Evolutionary conservation across 345 rosid genomes (phyloP), one percentile per base, ranked within the genome.

Genomic region (Aurinia saxatilis): DNA sequence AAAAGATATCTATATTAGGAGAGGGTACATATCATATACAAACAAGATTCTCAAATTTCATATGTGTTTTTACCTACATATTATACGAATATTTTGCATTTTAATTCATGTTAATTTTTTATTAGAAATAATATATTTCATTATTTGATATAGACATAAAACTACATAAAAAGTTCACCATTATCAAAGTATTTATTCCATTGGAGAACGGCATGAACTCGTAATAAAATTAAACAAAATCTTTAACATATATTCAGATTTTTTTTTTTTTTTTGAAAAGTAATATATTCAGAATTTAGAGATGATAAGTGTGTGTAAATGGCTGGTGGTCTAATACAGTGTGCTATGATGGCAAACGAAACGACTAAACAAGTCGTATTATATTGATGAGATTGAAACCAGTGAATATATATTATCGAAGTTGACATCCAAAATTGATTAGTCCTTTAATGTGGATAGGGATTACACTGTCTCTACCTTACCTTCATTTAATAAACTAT

Each of bases 401-500:
- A 14, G 45, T 40, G 33, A 11, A 49, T 14, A n/a, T 0, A 49
- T 14, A n/a, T 0, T 21, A 14, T 50, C 37, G 46, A 41, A 68
- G 54, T 50, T 40, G 12, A 59, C 53, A 37, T 58, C 35, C 29
- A 31, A 10, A 53, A 34, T 41, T 68, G 50, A 51, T 50, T 60
- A 33, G 39, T 50, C 66, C 50, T 58, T 34, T 6, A n/a, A 27
- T 27, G 16, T 40, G 54, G 60, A 50, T 67, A 41, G 31, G 53
- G 53, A 68, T 68, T 23, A 59, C 66, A 6, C 38, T 38, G 57
- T 58, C 45, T 30, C 56, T 56, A 36, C 19, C 50, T 48, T 30
- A 21, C 31, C 50, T 59, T 13, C 46, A 33, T 15, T 23, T 15
- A 14, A 23, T 27, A 59, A 42, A 59, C 23, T 21, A 33, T 21